Evolutionary conservation across 1,139 yeast genomes (phyloP).

Genomic region (Taphrina betulina): DNA sequence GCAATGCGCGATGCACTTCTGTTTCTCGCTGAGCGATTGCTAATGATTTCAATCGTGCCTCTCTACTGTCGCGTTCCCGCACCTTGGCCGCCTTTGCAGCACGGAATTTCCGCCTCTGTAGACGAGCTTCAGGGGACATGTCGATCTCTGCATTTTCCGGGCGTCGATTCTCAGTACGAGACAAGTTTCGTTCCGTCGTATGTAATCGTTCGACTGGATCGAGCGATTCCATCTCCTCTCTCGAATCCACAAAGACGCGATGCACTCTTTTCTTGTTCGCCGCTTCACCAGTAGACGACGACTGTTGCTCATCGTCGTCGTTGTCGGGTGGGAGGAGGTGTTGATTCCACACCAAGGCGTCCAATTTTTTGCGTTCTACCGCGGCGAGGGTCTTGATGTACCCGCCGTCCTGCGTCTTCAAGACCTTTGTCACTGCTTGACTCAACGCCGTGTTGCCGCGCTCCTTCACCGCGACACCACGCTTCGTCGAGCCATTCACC

Average conservation of each 20-base stretch:
- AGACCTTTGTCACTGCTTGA: constrained; percentile 71
- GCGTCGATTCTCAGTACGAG: neutral
- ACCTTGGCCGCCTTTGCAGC: constrained; percentile 10
- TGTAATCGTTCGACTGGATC: constrained; percentile 8
- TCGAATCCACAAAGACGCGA: neutral
- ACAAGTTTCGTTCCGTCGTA: neutral
- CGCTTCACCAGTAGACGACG: neutral
- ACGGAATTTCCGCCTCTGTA: neutral
- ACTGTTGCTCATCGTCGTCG: neutral
- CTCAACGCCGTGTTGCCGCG: constrained; percentile 50
- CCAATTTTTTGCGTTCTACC: constrained; percentile 65
- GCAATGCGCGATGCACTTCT: constrained; percentile 33
- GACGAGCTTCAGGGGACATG: neutral
- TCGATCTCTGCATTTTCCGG: constrained; percentile 3
- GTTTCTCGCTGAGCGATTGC: constrained; percentile 23
- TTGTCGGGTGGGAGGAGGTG: constrained; percentile 23
- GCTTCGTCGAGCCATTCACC: constrained; percentile 67
- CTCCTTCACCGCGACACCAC: constrained; percentile 67
- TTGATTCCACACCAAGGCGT: constrained; percentile 56
- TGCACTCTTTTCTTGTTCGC: neutral
- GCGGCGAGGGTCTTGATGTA: constrained; percentile 76
- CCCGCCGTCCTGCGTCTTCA: constrained; percentile 86
- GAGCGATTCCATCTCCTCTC: constrained; percentile 61
- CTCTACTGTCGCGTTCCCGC: constrained; percentile 29
- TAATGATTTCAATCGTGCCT: constrained; percentile 19